Evolutionary conservation across 768 basidiomycete genomes (phyloP), one percentile per base, ranked within the genome.

Genomic region (Chlorophyllum brunneum): DNA sequence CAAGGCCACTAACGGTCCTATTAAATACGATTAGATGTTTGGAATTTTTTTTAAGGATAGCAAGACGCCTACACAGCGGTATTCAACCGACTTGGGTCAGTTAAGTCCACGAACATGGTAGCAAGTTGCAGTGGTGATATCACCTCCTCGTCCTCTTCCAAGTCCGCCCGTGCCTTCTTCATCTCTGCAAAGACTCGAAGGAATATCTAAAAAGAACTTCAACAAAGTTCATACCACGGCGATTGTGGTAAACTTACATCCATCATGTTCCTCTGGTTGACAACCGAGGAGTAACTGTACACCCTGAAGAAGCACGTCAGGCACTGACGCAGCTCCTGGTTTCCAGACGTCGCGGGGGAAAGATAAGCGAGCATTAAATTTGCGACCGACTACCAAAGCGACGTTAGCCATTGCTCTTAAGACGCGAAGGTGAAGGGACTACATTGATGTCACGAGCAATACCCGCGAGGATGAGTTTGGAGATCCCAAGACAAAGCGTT

Each of bases 281-380:
- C 67, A 6, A 83, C 67, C 0, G 91, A 86, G 0, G 93, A 91
- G 66, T 90, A 97, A 63, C 92, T 92, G 64, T 91, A 98, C 0
- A 93, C 85, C 0, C 94, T 93, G 72, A 99, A 88, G 77, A 98
- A 98, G 65, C 95, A 97, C 3, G 92, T 85, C n/a, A 99, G 72
- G 62, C 92, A 97, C 67, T 98, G 95, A 34, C 92, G 79, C 15
- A 98, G 74, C 56, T 90, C 82, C 57, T 88, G 85, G 62, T 98
- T 98, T 18, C 85, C 79, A 8, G 74, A 77, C 0, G 95, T 97
- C 34, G 86, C 82, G 0, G 93, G 91, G 0, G 92, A 92, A 50
- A 98, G 80, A 65, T 93, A 98, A 20, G 85, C 76, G n/a, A 78
- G 55, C 4, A 75, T 65, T 16, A 80, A 65, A 51, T 68, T 70